phyloP scores from a whole-genome alignment of 1,284 basidiomycete genomes.

The Rhodotorula sp. region DNA sequence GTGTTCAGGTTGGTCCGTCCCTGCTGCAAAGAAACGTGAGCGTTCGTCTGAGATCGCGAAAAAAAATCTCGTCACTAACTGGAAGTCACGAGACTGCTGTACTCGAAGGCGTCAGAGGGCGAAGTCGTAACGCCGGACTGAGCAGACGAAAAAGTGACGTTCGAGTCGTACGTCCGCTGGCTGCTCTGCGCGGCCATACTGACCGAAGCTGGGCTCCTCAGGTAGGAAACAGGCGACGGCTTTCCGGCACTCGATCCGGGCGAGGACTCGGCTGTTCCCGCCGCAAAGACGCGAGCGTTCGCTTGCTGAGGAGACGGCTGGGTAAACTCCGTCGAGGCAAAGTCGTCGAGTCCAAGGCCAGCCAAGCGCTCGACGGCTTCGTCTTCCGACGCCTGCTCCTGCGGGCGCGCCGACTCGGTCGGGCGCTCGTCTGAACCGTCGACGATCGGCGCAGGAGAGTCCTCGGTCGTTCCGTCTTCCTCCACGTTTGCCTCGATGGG shows the following conservation, averaged over 20 bases:
- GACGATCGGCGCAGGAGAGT: no score
- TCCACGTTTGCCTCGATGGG: not conserved
- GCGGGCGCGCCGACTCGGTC: no score
- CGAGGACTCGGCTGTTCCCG: not conserved
- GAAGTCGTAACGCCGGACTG: conserved; percentile 18
- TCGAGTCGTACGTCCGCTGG: conserved; percentile 15
- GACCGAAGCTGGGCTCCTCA: not conserved
- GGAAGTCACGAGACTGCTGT: conserved; percentile 29
- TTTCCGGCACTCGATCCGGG: not conserved
- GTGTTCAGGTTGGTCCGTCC: no score
- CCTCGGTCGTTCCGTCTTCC: no score
- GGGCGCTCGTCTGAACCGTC: no score
- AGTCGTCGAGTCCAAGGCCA: conserved; percentile 7
- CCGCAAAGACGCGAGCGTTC: not conserved
- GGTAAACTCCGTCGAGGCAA: not conserved
- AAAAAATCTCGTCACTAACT: conserved; percentile 16
- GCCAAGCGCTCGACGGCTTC: conserved; percentile 4
- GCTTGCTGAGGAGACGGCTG: not conserved
- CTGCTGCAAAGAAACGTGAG: no score
- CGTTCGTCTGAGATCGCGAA: no score
- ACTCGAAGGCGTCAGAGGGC: conserved; percentile 40
- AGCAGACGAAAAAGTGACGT: not conserved
- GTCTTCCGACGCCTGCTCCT: not conserved
- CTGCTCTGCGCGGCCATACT: conserved; percentile 27
- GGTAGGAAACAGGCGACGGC: not conserved